Evolutionary conservation across 2,329 filamentous ascomycete species (phyloP).

Genomic region (Septoria petroselini): DNA sequence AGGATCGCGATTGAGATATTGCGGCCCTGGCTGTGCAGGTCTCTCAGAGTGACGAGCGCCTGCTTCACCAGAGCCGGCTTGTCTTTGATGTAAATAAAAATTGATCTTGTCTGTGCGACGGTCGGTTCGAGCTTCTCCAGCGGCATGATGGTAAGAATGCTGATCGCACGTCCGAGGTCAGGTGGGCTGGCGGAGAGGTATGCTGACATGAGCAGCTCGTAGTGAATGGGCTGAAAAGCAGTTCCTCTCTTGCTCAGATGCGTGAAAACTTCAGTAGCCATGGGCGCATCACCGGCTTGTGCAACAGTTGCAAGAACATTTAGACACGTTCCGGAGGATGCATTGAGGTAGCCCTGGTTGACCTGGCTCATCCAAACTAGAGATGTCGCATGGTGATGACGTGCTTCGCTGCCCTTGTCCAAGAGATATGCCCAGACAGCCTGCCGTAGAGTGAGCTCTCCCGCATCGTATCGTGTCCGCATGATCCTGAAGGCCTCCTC

Average conservation of each 20-base stretch:
- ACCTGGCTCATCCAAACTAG: constrained; percentile 71
- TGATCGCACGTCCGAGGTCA: constrained; percentile 65
- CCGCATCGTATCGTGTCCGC: constrained; percentile 52
- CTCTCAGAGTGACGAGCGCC: constrained; percentile 57
- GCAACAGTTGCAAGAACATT: constrained; percentile 71
- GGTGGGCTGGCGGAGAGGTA: constrained; percentile 55
- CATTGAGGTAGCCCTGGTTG: constrained; percentile 56
- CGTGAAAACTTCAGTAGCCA: constrained; percentile 70
- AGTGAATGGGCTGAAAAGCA: constrained; percentile 65
- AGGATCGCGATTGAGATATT: constrained; percentile 52
- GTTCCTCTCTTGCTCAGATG: constrained; percentile 59
- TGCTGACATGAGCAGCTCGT: constrained; percentile 72
- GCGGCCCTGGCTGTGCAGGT: constrained; percentile 51
- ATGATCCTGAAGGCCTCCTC: constrained; percentile 73
- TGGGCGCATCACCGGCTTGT: constrained; percentile 60
- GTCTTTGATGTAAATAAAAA: constrained; percentile 57
- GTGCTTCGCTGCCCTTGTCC: constrained; percentile 65
- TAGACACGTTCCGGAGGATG: constrained; percentile 62
- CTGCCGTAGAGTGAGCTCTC: constrained; percentile 45
- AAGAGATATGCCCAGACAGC: constrained; percentile 69
- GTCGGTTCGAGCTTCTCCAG: constrained; percentile 59
- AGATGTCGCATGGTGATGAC: constrained; percentile 60
- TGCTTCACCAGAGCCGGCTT: constrained; percentile 48
- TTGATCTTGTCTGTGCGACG: constrained; percentile 58
- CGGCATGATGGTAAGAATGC: constrained; percentile 70